Base-by-base conservation (phyloP, 768 basidiomycete genomes). In the Lentinula guzmanii region DNA sequence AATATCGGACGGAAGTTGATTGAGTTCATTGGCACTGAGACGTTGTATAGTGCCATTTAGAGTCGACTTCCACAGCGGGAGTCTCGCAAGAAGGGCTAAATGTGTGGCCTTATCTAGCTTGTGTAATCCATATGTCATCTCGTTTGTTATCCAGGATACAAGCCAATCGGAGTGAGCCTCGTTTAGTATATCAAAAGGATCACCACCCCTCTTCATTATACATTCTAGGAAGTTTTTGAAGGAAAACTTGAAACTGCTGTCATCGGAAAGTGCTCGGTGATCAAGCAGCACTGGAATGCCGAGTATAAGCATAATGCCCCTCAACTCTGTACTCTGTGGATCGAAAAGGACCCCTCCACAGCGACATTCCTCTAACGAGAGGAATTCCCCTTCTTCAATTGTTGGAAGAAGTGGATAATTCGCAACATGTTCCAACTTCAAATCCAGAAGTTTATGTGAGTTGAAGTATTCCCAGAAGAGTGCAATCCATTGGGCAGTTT, bases 381-480 rank as follows among this genome's bases (percentile, higher is more conserved):
- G n/a, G 24, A 35, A 59, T 31, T 35, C 35, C 7, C 62, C 48
- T 11, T 57, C 64, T 18, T 48, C 34, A 10, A 48, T 31, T 4
- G 62, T 68, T 13, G 64, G 28, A n/a, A 68, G 63, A 4, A 68
- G 58, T 8, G 67, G 62, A 18, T 65, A 33, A 0, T 43, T 24
- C 24, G 61, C 48, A 11, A 68, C 24, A 11, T 52, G 42, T 11
- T 41, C 4, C 2, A 61, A 48, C 7, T 58, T 31, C 24, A 63
- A 56, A 7, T 60, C 62, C 9, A 65, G 62, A 6, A 66, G 58
- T 28, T 16, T 5, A 9, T 2, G 31, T 13, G 13, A 31, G 9
- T 48, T 31, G n/a, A 61, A 66, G 3, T 3, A 24, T 24, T 62
- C 51, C 67, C 67, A 68, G 50, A 68, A 68, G 8, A 41, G 35